These are phyloP conservation scores for Epithele typhae DNA, from an alignment of 768 basidiomycete species.

Conservation along the genomic window DNA sequence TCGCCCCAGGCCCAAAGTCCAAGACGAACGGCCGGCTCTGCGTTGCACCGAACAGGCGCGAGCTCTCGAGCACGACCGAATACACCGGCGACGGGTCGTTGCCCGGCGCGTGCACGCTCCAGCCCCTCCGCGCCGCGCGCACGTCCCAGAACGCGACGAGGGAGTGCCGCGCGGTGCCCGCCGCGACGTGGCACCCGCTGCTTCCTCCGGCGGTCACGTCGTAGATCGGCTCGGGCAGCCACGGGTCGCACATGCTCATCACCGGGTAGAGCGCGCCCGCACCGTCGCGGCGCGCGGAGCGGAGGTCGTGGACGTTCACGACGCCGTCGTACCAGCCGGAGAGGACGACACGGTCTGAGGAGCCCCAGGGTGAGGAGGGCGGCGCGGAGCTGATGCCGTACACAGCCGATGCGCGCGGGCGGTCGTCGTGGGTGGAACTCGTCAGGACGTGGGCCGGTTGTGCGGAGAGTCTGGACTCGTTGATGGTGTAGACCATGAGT, in stretches of 20 bases:
- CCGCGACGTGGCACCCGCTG: constrained; percentile 58
- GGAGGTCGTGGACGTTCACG: constrained; percentile 73
- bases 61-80: constrained; percentile 66
- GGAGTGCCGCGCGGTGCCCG: constrained; percentile 73
- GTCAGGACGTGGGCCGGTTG: constrained; percentile 48
- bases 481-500: constrained; percentile 52
- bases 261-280: constrained; percentile 47
- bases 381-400: constrained; percentile 67
- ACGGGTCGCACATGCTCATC: constrained; percentile 59
- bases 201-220: constrained; percentile 74
- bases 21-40: constrained; percentile 74
- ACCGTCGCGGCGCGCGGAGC: constrained; percentile 32
- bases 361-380: constrained; percentile 60
- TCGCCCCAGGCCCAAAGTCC: constrained; percentile 71
- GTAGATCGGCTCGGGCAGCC: constrained; percentile 72
- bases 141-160: constrained; percentile 84
- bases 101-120: constrained; percentile 78
- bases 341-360: constrained; percentile 65
- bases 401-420: constrained; percentile 48
- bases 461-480: constrained; percentile 39
- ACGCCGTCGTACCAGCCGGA: constrained; percentile 83
- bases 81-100: constrained; percentile 81
- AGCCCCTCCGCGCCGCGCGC: constrained; percentile 54
- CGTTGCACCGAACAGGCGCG: constrained; percentile 74
- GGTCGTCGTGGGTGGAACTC: constrained; percentile 26